Percentiles rank a stretch among this genome's conserved stretches.
These are phyloP conservation scores for Apophysomyces ossiformis DNA, from an alignment of 371 early-diverging fungal species.

Conservation along the genomic window DNA sequence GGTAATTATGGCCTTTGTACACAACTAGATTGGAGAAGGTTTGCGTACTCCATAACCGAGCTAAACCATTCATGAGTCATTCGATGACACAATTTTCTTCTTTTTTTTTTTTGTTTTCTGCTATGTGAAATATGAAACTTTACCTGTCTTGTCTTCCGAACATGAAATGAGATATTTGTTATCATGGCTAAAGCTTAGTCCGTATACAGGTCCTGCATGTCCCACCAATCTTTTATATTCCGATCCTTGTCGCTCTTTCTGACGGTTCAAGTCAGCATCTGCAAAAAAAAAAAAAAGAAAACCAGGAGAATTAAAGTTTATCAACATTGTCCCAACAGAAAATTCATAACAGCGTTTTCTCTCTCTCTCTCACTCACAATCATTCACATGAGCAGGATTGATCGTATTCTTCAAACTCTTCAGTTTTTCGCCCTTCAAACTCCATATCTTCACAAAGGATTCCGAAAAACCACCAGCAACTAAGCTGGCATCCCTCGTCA, in stretches of 20 bases:
- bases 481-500: conserved; percentile 79
- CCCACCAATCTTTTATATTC: conserved; percentile 83
- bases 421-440: conserved; percentile 72
- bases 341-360: too few species aligned
- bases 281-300: conserved; percentile 7
- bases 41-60: conserved; percentile 95
- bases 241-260: conserved; percentile 56
- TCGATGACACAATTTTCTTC: too few species aligned
- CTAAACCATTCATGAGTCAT: conserved; percentile 31
- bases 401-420: conserved; percentile 61
- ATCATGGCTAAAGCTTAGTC: conserved; percentile 88
- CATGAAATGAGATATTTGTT: conserved; percentile 90
- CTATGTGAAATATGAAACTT: too few species aligned
- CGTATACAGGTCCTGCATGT: conserved; percentile 97
- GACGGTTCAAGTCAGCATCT: conserved; percentile 57
- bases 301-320: not conserved
- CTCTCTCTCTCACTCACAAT: conserved; percentile 39
- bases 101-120: too few species aligned
- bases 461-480: conserved; percentile 91
- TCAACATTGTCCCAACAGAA: not conserved
- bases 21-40: conserved; percentile 87
- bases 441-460: conserved; percentile 90
- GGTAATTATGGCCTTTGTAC: conserved; percentile 98
- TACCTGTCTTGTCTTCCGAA: conserved; percentile 97
- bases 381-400: conserved; percentile 58